These are phyloP conservation scores for Bruguiera parviflora DNA, from an alignment of 345 rosid genomes.

Conservation along the genomic window DNA sequence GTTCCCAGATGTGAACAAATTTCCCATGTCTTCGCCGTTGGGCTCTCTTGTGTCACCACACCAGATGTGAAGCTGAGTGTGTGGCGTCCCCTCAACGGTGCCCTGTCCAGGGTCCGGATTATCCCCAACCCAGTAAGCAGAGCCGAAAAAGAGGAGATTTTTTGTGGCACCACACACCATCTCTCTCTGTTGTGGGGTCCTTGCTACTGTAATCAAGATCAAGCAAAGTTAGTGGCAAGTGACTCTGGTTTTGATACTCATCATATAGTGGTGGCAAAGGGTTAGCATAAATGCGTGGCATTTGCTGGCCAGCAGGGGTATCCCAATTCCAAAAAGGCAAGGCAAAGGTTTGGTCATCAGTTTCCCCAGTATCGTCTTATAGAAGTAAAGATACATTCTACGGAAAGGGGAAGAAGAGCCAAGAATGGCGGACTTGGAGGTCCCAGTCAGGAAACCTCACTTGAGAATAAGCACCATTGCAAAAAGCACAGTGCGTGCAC, in stretches of 20 bases:
- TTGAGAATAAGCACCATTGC: conserved; percentile 57
- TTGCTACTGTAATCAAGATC: conserved; percentile 39
- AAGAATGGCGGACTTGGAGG: conserved; percentile 49
- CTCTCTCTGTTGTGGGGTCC: not conserved
- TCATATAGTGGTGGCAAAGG: conserved; percentile 38
- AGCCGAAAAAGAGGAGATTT: conserved; percentile 13
- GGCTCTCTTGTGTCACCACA: not conserved
- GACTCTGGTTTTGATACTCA: conserved; percentile 23
- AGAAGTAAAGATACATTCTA: conserved; percentile 49
- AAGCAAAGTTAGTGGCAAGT: conserved; percentile 30
- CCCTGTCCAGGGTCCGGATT: not conserved
- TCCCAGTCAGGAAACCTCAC: conserved; percentile 49
- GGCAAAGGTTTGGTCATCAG: conserved; percentile 54
- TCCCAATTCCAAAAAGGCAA: conserved; percentile 71
- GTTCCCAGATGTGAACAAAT: conserved; percentile 20
- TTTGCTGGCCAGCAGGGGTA: conserved; percentile 48
- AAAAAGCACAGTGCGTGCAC: conserved; percentile 67
- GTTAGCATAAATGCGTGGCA: conserved; percentile 42
- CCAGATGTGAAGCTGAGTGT: conserved; percentile 23
- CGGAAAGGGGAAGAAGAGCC: conserved; percentile 69
- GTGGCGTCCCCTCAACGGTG: conserved; percentile 14
- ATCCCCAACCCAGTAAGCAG: conserved; percentile 1
- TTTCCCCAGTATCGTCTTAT: conserved; percentile 50
- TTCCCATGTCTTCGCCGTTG: conserved; percentile 25
- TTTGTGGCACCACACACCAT: conserved; percentile 20